Conservation (phyloP, 306 rosid genomes). For the Pyrus bretschneideri region DNA sequence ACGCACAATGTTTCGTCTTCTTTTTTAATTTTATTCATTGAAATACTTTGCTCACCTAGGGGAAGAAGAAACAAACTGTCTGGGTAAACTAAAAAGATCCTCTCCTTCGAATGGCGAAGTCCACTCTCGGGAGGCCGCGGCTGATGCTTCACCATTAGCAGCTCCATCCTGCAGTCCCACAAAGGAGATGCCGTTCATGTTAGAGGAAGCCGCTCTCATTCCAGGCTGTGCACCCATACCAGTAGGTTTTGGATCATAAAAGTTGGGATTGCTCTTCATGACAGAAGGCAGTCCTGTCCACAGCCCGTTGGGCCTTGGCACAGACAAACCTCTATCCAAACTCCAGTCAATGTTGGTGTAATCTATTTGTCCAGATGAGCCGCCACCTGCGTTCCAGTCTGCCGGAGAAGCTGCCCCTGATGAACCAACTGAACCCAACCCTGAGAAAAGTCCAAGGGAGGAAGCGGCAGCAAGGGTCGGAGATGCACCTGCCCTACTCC, state of each 20-base stretch:
- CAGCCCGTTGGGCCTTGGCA: slow-evolving; percentile 53
- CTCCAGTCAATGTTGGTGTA: slow-evolving; percentile 89
- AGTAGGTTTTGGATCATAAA: slow-evolving; percentile 55
- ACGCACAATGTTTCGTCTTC: slow-evolving; percentile 39
- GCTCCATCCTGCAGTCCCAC: slow-evolving; percentile 66
- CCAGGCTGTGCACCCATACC: slow-evolving; percentile 48
- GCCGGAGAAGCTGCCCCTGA: slow-evolving; percentile 74
- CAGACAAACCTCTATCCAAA: slow-evolving; percentile 53
- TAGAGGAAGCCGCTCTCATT: slow-evolving; percentile 49
- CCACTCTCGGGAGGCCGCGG: slow-evolving; percentile 75
- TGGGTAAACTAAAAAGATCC: slow-evolving; percentile 87
- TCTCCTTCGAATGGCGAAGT: slow-evolving; percentile 94
- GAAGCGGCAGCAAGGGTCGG: slow-evolving; percentile 78
- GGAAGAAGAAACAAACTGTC: slow-evolving; percentile 95
- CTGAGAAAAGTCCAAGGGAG: slow-evolving; percentile 91
- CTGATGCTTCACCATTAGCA: slow-evolving; percentile 47
- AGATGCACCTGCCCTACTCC: slow-evolving; percentile 60
- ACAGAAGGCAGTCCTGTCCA: slow-evolving; percentile 64
- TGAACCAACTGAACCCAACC: slow-evolving; percentile 60
- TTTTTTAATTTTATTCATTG: slow-evolving; percentile 42
- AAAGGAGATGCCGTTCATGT: slow-evolving; percentile 44
- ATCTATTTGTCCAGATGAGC: slow-evolving; percentile 55
- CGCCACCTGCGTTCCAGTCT: slow-evolving; percentile 86
- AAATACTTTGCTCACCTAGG: slow-evolving; percentile 48
- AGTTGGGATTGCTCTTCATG: slow-evolving; percentile 37